Evolutionary conservation across 257 asterid genomes (phyloP).

Genomic region (Misopates orontium): DNA sequence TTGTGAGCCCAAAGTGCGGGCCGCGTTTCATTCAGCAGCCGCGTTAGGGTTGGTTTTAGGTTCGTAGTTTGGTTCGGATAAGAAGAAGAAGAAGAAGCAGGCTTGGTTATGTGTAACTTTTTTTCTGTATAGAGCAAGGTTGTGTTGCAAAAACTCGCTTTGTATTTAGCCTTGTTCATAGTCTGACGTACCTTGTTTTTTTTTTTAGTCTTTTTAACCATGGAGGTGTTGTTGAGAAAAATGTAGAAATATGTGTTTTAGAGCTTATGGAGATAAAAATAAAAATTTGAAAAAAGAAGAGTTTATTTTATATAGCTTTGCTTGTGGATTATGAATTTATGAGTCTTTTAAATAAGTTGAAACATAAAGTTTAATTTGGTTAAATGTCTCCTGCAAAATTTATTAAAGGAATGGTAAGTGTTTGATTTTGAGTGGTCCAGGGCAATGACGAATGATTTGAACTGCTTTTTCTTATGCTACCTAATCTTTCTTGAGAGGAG

Average conservation of each 20-base stretch:
- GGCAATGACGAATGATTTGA: no score
- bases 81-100: conserved; percentile 8
- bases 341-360: no score
- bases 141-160: conserved; percentile 32
- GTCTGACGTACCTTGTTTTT: conserved; percentile 34
- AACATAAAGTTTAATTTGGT: no score
- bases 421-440: no score
- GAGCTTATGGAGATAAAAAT: no score
- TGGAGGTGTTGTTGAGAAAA: neutral
- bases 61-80: conserved; percentile 21
- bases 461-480: no score
- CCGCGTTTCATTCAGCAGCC: conserved; percentile 94
- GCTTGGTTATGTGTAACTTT: conserved; percentile 37
- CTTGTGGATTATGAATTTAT: no score
- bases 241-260: neutral
- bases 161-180: conserved; percentile 70
- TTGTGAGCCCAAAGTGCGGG: conserved; percentile 57
- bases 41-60: conserved; percentile 43
- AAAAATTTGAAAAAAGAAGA: no score
- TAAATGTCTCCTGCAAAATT: no score
- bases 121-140: conserved; percentile 69
- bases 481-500: no score
- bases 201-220: conserved; percentile 26
- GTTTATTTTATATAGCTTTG: no score
- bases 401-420: no score